A percentile compares a stretch with the other conserved stretches of the same genome.
phyloP scores from a whole-genome alignment of 257 asterid genomes.

The Ajuga chamaepitys region DNA sequence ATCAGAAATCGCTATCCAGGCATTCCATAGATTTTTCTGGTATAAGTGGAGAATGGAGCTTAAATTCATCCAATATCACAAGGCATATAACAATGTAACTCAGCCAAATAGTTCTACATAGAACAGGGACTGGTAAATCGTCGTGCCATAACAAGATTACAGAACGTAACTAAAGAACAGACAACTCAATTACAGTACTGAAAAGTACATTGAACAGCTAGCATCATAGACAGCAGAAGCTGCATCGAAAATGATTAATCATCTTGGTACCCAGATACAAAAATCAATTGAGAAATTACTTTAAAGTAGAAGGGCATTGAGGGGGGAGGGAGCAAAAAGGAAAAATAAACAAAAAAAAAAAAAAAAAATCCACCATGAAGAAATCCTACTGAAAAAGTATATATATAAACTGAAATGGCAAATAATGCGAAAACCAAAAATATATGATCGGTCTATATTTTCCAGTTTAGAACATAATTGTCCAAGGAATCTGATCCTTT shows the following conservation, averaged over 20 bases:
- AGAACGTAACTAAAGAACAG: background rate
- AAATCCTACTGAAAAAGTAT: background rate
- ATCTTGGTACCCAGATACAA: too few relatives aligned
- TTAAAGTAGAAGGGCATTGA: background rate
- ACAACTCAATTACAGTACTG: background rate
- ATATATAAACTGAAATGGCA: background rate
- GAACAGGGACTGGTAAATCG: background rate
- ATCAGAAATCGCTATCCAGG: constrained; percentile 92
- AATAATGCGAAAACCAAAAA: background rate
- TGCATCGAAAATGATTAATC: background rate
- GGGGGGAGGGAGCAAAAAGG: background rate
- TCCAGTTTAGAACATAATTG: background rate
- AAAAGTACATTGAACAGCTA: background rate
- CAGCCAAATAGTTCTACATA: background rate
- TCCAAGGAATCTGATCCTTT: background rate
- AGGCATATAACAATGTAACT: background rate
- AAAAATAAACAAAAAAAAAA: background rate
- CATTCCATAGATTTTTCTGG: constrained; percentile 91
- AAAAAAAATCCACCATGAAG: background rate
- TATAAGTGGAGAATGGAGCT: constrained; percentile 4
- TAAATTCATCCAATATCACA: background rate
- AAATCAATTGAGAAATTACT: too few relatives aligned
- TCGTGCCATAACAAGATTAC: background rate
- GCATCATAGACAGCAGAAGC: background rate
- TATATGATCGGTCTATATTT: background rate